These are phyloP conservation scores for Calonectria ilicicola DNA, from an alignment of 2,329 filamentous ascomycete genomes.

Conservation along the genomic window DNA sequence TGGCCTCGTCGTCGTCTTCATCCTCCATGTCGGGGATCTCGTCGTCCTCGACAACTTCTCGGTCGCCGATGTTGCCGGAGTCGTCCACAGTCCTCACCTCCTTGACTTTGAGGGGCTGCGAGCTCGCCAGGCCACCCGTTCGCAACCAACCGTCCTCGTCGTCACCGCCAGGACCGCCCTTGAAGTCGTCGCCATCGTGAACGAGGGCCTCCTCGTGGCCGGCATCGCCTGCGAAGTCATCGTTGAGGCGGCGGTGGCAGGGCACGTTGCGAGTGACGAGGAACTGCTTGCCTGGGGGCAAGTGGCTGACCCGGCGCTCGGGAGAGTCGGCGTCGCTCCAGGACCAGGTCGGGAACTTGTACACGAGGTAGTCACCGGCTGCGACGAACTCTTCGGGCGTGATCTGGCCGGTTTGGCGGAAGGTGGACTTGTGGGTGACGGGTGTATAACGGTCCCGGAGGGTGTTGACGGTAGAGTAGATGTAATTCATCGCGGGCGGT, in stretches of 20 bases:
- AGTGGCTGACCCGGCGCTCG: constrained; percentile 80
- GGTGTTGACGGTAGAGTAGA: constrained; percentile 92
- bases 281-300: constrained; percentile 93
- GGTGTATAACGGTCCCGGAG: constrained; percentile 93
- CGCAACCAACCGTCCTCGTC: constrained; percentile 93
- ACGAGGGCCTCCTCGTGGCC: constrained; percentile 90
- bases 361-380: constrained; percentile 96
- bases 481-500: constrained; percentile 79
- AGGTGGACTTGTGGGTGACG: constrained; percentile 90
- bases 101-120: constrained; percentile 79
- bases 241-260: constrained; percentile 90
- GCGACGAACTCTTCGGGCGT: constrained; percentile 97
- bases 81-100: constrained; percentile 93
- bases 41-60: constrained; percentile 76
- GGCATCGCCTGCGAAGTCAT: constrained; percentile 91
- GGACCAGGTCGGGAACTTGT: constrained; percentile 99
- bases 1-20: constrained; percentile 96
- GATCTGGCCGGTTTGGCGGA: constrained; percentile 93
- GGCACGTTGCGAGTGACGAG: constrained; percentile 95
- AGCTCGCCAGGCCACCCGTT: constrained; percentile 82
- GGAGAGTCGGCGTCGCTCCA: constrained; percentile 92
- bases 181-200: constrained; percentile 78
- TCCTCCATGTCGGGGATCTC: constrained; percentile 99
- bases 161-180: constrained; percentile 60
- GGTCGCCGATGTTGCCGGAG: constrained; percentile 84